Evolutionary conservation across 2,329 filamentous ascomycete species (phyloP), one percentile per base, ranked within the genome.

Genomic region (Aspergillus phoenicis): DNA sequence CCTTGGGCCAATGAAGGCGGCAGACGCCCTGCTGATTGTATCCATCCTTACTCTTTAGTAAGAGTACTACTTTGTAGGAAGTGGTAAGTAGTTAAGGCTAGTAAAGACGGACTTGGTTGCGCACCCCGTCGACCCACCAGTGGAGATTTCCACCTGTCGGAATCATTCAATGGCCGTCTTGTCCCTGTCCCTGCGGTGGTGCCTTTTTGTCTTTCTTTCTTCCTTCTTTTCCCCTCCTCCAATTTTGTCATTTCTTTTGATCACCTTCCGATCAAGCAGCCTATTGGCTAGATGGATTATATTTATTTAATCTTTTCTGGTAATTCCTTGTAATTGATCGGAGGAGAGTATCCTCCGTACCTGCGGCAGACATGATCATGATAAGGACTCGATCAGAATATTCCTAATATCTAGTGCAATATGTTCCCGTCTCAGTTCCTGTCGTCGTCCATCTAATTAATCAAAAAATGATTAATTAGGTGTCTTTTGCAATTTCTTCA

Each of bases 121-220:
- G 33, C 33, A 43, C 39, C 39, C 22, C 28, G 26, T 8, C 28
- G 26, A 39, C 39, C 53, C 53, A 56, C 53, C 8, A 36, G 33
- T 36, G 33, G 33, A 39, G 24, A 15, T 47, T 56, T 56, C 53
- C 39, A 56, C 53, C 53, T 56, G 53, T 56, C 53, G 53, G 53
- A 33, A 45, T 56, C 53, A 20, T 56, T 56, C 53, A 56, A 56
- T 56, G 47, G 47, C 47, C 17, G 47, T 28, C 26, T 36, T 30
- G 47, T 51, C 47, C n/a, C 24, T 20, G 51, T 39, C 52, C 52
- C 41, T 45, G 53, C 53, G 24, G 53, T 56, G 33, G 41, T 45
- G 41, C 41, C 20, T 13, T 45, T 45, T 24, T 24, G 5, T n/a
- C 13, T n/a, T 54, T 41, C 15, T 20, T 17, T 10, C 17, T 39